A percentile compares a stretch with the other conserved stretches of the same genome.
Conservation (phyloP, 495 filamentous ascomycete species). For the Trichoderma erinaceum region DNA sequence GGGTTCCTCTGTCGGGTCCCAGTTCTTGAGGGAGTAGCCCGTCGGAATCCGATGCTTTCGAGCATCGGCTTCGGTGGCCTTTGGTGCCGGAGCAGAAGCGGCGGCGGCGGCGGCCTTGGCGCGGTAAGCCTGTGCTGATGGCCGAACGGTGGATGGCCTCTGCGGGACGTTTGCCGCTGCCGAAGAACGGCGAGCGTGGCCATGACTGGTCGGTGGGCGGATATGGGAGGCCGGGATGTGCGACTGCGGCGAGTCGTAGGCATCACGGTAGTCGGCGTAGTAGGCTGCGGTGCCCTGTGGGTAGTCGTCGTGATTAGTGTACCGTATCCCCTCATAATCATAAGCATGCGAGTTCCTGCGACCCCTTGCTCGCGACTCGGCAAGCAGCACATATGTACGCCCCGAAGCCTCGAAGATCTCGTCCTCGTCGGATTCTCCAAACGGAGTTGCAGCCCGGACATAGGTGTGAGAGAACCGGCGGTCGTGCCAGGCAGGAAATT, state of each 20-base stretch:
- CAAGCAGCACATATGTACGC: slow-evolving; percentile 40
- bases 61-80: slow-evolving; percentile 83
- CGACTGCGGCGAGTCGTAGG: slow-evolving; percentile 10
- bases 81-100: slow-evolving; percentile 31
- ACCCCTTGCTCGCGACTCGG: slow-evolving; percentile 37
- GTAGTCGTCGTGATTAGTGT: slow-evolving; percentile 53
- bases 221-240: slow-evolving; percentile 28
- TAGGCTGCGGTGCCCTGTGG: slow-evolving; percentile 36
- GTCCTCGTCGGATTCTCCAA: slow-evolving; percentile 58
- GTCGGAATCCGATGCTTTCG: slow-evolving; percentile 73
- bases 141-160: slow-evolving; percentile 31
- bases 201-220: slow-evolving; percentile 35
- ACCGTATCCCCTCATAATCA: slow-evolving; percentile 45
- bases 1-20: slow-evolving; percentile 87
- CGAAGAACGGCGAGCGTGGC: slow-evolving; percentile 32
- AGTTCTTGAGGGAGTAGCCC: slow-evolving; percentile 96
- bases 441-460: slow-evolving; percentile 44
- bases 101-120: slow-evolving; percentile 14
- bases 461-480: slow-evolving; percentile 46
- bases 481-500: slow-evolving; percentile 38
- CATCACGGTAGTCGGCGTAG: slow-evolving; percentile 24
- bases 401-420: slow-evolving; percentile 49
- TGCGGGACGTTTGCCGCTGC: slow-evolving; percentile 34
- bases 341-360: slow-evolving; percentile 20
- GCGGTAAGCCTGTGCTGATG: slow-evolving; percentile 30